Percentiles rank a stretch among this genome's conserved stretches.
These are phyloP conservation scores for Corymbia maculata DNA, from an alignment of 345 rosid genomes.

Conservation along the genomic window DNA sequence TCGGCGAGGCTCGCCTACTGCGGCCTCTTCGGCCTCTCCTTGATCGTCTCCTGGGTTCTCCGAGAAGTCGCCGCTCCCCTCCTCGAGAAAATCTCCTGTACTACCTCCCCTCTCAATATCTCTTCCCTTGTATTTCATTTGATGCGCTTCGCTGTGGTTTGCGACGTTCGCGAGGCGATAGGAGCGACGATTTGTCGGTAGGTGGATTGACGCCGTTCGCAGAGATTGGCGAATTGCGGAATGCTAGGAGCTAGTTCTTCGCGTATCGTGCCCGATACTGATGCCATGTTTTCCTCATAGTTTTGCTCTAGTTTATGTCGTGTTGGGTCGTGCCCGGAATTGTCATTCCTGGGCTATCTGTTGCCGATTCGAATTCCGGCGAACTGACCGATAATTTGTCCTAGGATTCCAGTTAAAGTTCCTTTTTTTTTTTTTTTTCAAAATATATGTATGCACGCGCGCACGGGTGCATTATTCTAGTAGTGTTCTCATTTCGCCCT, in stretches of 20 bases:
- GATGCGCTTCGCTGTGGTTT: neutral
- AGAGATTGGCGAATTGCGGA: neutral
- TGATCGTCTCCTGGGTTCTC: slow-evolving; percentile 83
- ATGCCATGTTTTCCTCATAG: neutral
- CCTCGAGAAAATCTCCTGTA: slow-evolving; percentile 68
- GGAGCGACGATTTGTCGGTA: neutral
- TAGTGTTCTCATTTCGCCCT: neutral
- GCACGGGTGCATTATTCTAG: neutral
- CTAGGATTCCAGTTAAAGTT: neutral
- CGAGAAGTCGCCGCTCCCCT: slow-evolving; percentile 79
- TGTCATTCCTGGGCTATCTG: neutral
- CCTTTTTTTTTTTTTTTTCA: neutral
- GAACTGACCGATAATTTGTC: neutral
- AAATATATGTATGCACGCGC: neutral
- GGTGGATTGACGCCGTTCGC: neutral
- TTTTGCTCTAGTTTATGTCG: neutral
- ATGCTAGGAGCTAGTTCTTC: neutral
- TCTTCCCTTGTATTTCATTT: neutral
- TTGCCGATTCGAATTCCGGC: neutral
- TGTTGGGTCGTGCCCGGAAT: neutral
- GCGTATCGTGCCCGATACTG: neutral
- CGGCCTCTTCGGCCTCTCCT: slow-evolving; percentile 85
- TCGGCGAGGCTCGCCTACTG: slow-evolving; percentile 92
- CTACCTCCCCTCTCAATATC: neutral
- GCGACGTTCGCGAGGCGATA: neutral